Base-by-base conservation (phyloP, 2,329 filamentous ascomycete genomes). In the Colletotrichum aenigma region DNA sequence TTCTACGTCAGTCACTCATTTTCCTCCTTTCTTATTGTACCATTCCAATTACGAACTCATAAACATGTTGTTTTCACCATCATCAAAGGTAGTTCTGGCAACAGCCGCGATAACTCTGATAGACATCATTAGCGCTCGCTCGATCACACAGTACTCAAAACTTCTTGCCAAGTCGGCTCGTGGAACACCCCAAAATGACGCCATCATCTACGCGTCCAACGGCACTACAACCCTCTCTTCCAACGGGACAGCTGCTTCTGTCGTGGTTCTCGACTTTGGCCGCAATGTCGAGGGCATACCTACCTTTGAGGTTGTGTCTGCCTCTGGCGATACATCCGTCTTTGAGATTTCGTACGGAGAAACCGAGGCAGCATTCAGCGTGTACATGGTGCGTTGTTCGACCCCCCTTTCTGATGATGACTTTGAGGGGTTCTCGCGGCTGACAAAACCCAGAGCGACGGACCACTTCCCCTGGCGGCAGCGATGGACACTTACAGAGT, bases 401-500 rank as follows among this genome's bases (percentile, higher is more conserved):
- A 30, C 13, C 16, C 30, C 30, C 6, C 3, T 24, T 32, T 56
- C 16, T 8, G 28, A 52, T 6, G 26, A 24, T 4, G 6, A 68
- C 2, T 5, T 58, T 15, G 43, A 38, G 26, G 55, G 7, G 24
- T 78, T 78, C 32, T 48, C 12, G 26, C 12, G 6, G n/a, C 7
- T 6, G 9, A 61, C 58, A 32, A 24, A 13, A 34, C n/a, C 55
- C 43, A 70, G 74, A 70, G 60, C 64, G 82, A 83, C 60, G 83
- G 83, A 1, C 83, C 84, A 10, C 69, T 85, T 12, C 76, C 80
- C 13, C 76, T 85, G 2, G 81, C 84, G 12, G 83, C 83, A 13
- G 81, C 84, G 6, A 84, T 85, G 82, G 83, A 85, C 61, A 83
- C 81, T 1, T 85, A 84, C 74, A 78, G 83, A 10, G 76, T 85